Base-by-base conservation (phyloP, 2,329 filamentous ascomycete species). In the Trichophyton simii region DNA sequence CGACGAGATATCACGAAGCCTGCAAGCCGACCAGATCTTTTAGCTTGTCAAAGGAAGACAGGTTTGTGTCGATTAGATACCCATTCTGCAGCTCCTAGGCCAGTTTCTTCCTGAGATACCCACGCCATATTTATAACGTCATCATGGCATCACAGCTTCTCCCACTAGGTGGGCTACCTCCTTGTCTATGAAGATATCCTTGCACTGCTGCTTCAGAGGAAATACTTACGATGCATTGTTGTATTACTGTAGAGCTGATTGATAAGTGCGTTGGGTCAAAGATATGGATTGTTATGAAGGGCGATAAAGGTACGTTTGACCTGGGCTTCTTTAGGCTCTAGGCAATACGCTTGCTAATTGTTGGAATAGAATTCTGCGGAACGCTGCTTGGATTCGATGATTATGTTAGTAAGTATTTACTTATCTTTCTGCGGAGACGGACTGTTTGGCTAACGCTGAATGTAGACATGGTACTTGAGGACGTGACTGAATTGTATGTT, bases 251-350 rank as follows among this genome's bases (percentile, higher is more conserved):
- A 96, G 94, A 99, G 77, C 85, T 99, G 72, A 97, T 99, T 75
- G 94, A 99, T 80, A 96, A 96, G 77, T 99, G 94, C 73, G 91
- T 99, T 67, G 94, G 94, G 64, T 97, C 91, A 60, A 88, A 87
- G 70, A 97, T 99, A 75, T 96, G 92, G 91, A 91, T 99, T 65
- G 85, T 99, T 70, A 99, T 99, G 94, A 99, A 99, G 78, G 90
- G 91, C 67, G 94, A 97, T 73, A 97, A 96, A 80, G 94, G 94
- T 95, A 77, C 41, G 73, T 64, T 5, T 25, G 13, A 25, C 20
- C 8, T 22, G 11, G 52, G n/a, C 18, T 31, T 8, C 28, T 31
- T 31, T 7, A 7, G 20, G 34, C 1, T 15, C 4, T 18, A 2
- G 3, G 7, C 3, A 0, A 15, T 28, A 20, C 25, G 34, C 46